Evolutionary conservation across 768 basidiomycete species (phyloP), one percentile per base, ranked within the genome.

Genomic region (Boletus huronensis): DNA sequence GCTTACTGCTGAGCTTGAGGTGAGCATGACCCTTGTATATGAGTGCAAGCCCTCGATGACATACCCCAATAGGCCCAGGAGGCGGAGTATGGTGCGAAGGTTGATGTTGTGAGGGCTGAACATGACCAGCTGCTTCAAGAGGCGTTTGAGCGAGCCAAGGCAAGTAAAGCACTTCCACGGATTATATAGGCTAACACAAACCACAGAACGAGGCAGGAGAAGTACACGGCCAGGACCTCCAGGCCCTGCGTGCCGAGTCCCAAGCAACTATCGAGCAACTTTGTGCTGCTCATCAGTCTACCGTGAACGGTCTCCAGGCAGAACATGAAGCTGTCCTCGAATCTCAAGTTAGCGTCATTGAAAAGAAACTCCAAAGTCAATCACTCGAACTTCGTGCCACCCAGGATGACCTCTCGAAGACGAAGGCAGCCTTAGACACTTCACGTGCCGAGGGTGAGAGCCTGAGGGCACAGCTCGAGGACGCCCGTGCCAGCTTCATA

Each of bases 301-400:
- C 82, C 8, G 61, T 93, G 28, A 80, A 86, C 4, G 77, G 78
- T 26, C 73, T 92, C 29, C 80, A 83, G 62, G 73, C 77, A 3
- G 87, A 90, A 49, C 87, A 92, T 59, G 74, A 79, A 35, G 78
- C 78, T n/a, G 60, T 69, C 5, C 74, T 88, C 17, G 84, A 86
- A 52, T 77, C 77, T 17, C 78, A 87, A 60, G 73, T 81, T 38
- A 75, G 77, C 50, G 68, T 67, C 0, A 71, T 85, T 21, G 82
- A 84, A 70, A 90, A 90, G 73, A 79, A 80, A 63, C 77, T 88
- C 48, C 75, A 74, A 50, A 79, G 72, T 47, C 75, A 86, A 57
- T 81, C 74, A 52, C 73, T 92, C 29, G 89, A 93, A 60, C 79
- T 93, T 40, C 90, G 87, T 64, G 92, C 90, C 14, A 90, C 92